Evolutionary conservation across 2,329 filamentous ascomycete genomes (phyloP), one percentile per base, ranked within the genome.

Genomic region (Lachnellula willkommii): DNA sequence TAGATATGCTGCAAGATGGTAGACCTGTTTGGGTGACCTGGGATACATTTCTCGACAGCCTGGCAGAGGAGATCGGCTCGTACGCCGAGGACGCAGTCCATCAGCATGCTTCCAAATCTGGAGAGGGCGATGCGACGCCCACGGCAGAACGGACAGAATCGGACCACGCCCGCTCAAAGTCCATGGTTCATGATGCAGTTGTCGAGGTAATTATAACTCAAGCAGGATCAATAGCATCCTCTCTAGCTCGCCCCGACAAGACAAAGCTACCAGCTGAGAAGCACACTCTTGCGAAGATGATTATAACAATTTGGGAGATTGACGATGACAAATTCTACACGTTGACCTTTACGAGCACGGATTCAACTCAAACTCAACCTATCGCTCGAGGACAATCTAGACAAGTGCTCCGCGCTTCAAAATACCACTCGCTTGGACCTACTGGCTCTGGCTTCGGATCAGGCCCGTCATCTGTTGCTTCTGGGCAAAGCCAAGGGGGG

Each of bases 1-100:
- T 92, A 54, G 87, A 91, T 61, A 80, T 91, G 73, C 67, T 90
- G 11, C 84, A 89, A 63, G 82, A 89, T 60, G 86, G 85, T 6
- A 73, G 73, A 35, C 80, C 79, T 1, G 74, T 83, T 2, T 83
- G 79, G 78, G 71, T 82, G n/a, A 75, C 75, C 1, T 84, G 80
- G 80, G 80, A 83, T 22, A 66, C 73, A 8, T 83, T 86, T 54
- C 71, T 86, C 8, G 79, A 85, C 55, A 76, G 77, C 15, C 64
- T 85, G 9, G 64, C 67, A n/a, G 53, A 63, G 1, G 66, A 68
- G 40, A 40, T 63, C 20, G 58, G 49, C 15, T 35, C 40, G 8
- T 59, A 58, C 32, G 15, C 50, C 11, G 51, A 62, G 15, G 40
- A 53, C 12, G 53, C 58, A 7, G 28, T 48, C 20, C 20, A 14